Base-by-base conservation (phyloP, 805 yeast species). In the Hanseniaspora occidentalis region DNA sequence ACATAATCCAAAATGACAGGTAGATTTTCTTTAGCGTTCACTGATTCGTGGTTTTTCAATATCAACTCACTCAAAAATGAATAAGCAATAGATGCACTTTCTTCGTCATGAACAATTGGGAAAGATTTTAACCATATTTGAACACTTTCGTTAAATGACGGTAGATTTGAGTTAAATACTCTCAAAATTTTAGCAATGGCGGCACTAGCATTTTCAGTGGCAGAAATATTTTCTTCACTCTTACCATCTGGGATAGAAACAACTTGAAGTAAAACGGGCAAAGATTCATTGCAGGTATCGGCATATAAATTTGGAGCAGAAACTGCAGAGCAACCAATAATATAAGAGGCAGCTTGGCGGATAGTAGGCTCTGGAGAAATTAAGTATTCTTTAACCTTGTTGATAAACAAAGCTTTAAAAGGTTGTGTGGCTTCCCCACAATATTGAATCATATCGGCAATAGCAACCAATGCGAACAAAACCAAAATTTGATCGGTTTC, bases 301-400 rank as follows among this genome's bases (percentile, higher is more conserved):
- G 69, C 68, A 55, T 77, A 84, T 2, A 65, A 55, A 3, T 62
- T 57, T 11, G 89, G 85, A 6, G 95, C 94, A 48, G 69, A 67
- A 57, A 82, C 86, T 2, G 95, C 95, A 45, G 92, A 80, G 18
- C 75, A 77, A 22, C 98, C 97, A 42, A 88, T 74, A 27, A 83
- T 74, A 51, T 78, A 80, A 1, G 92, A 75, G 2, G 95, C 88
- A 10, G 84, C 84, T 64, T 92, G 96, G 50, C 96, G 79, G 27
- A 88, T 69, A 4, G 77, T 67, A 3, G 94, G 75, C 38, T 76
- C 76, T 7, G 83, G 65, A 10, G 79, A 71, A 2, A 77, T 69
- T 38, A 88, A 62, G 2, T 81, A 70, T 41, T 76, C 79, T n/a
- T 77, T 78, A 24, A 85, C 66, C 25, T 73, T 74, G 45, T 67